A percentile compares a stretch with the other conserved stretches of the same genome.
phyloP scores from a whole-genome alignment of 257 asterid genomes.

The Cordia subcordata region DNA sequence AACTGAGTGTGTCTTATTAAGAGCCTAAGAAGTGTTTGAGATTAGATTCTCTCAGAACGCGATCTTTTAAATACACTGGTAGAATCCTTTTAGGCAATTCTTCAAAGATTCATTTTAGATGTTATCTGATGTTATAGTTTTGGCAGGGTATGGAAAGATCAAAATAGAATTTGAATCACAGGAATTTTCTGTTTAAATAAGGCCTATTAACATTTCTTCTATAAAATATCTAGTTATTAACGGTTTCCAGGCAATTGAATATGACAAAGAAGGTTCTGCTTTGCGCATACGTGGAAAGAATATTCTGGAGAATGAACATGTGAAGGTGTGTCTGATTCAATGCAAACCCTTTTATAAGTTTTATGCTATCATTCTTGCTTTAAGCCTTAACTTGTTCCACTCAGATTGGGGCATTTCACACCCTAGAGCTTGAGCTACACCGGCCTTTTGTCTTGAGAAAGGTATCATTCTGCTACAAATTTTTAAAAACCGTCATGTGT shows the following conservation, averaged over 20 bases:
- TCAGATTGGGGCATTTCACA: conserved; percentile 97
- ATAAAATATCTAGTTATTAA: background rate
- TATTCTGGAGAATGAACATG: conserved; percentile 85
- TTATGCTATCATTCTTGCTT: conserved; percentile 13
- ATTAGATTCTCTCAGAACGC: too few species aligned
- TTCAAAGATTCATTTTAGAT: too few species aligned
- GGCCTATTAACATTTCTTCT: background rate
- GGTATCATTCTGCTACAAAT: conserved; percentile 30
- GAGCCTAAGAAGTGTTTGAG: background rate
- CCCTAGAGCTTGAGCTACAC: conserved; percentile 87
- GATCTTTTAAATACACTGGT: too few species aligned
- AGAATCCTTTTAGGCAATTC: too few species aligned
- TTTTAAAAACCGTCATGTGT: background rate
- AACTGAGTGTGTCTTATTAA: background rate
- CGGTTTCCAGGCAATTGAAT: conserved; percentile 55
- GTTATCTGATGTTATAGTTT: too few species aligned
- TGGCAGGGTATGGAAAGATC: background rate
- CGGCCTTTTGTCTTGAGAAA: conserved; percentile 87
- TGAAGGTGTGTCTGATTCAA: conserved; percentile 54
- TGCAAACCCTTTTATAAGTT: conserved; percentile 10
- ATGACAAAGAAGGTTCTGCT: conserved; percentile 92
- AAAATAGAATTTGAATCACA: background rate
- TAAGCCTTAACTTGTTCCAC: conserved; percentile 13
- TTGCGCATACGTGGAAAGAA: conserved; percentile 94
- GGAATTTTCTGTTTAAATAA: background rate